These are phyloP conservation scores for Erythrophleum fordii DNA, from an alignment of 306 rosid species.

Conservation along the genomic window DNA sequence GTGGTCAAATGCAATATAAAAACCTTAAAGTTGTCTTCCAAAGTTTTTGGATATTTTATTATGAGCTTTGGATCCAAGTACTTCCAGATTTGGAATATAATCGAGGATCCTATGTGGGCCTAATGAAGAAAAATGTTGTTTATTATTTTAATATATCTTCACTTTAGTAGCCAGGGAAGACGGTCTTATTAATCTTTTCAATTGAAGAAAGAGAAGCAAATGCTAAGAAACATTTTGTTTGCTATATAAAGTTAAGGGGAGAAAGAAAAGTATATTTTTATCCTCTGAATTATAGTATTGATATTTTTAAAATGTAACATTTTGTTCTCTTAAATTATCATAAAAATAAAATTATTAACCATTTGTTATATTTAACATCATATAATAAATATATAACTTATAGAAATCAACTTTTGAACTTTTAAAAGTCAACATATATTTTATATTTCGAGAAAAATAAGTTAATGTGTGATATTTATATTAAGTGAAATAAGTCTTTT, in stretches of 20 bases:
- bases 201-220: neutral
- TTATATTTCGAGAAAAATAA: no score
- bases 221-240: neutral
- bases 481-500: no score
- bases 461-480: no score
- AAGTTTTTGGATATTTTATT: constrained; percentile 35
- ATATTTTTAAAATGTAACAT: no score
- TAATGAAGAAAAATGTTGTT: constrained; percentile 12
- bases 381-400: no score
- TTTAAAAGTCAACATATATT: no score
- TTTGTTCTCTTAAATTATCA: no score
- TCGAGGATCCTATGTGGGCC: constrained; percentile 44
- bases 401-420: no score
- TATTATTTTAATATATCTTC: neutral
- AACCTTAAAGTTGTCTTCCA: constrained; percentile 9
- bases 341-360: no score
- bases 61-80: constrained; percentile 7
- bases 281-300: neutral
- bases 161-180: neutral
- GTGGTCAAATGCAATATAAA: constrained; percentile 18
- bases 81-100: constrained; percentile 41
- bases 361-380: no score
- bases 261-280: neutral
- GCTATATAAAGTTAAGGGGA: no score
- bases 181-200: neutral